These are phyloP conservation scores for Lagenaria siceraria DNA, from an alignment of 306 rosid species.

Conservation along the genomic window DNA sequence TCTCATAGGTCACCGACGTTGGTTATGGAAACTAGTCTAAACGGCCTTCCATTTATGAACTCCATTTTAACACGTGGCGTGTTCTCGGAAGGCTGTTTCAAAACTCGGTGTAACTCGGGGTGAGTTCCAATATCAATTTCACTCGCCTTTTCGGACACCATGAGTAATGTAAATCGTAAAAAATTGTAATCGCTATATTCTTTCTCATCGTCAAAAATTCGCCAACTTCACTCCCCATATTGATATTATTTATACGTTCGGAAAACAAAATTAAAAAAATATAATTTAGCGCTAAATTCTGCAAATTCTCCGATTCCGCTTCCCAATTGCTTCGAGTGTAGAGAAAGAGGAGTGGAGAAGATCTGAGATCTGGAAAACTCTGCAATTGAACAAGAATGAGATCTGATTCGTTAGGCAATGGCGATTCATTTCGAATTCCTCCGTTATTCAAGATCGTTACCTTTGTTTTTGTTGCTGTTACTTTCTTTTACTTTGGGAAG, in stretches of 20 bases:
- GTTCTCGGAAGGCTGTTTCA: background rate
- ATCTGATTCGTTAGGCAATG: slow-evolving; percentile 8
- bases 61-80: background rate
- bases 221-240: background rate
- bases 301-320: background rate
- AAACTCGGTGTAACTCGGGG: background rate
- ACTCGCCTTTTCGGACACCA: background rate
- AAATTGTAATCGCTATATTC: background rate
- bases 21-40: background rate
- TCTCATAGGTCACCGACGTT: background rate
- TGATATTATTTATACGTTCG: no score
- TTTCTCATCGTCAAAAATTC: no score
- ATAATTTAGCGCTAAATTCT: background rate
- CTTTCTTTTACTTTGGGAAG: slow-evolving; percentile 72
- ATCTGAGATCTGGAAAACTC: slow-evolving; percentile 8
- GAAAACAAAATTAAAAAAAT: background rate
- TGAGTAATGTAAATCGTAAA: no score
- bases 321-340: background rate
- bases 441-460: slow-evolving; percentile 29
- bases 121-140: background rate
- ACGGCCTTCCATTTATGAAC: background rate
- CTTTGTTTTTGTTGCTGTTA: slow-evolving; percentile 30
- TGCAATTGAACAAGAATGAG: slow-evolving; percentile 17
- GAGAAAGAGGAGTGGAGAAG: background rate
- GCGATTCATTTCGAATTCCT: slow-evolving; percentile 26